Percentiles rank a stretch among this genome's conserved stretches.
These are phyloP conservation scores for Mycena vulgaris DNA, from an alignment of 768 basidiomycete genomes.

Conservation along the genomic window DNA sequence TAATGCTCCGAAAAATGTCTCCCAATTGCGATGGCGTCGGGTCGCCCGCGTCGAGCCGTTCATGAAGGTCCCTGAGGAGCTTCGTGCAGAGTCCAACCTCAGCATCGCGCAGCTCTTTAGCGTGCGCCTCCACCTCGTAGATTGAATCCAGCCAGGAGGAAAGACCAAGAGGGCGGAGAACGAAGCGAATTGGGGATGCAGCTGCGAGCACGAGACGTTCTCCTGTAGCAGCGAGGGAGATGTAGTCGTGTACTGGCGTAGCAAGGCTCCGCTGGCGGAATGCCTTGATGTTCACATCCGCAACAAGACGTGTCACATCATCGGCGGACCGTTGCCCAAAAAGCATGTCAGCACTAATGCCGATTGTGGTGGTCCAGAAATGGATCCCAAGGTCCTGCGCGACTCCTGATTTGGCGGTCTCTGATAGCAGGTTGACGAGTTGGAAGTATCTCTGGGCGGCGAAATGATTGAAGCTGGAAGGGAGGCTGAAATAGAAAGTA, in stretches of 20 bases:
- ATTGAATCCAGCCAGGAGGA: constrained; percentile 3
- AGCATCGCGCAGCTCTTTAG: constrained; percentile 21
- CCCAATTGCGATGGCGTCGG: constrained; percentile 24
- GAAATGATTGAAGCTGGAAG: constrained; percentile 25
- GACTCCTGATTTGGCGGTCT: constrained; percentile 23
- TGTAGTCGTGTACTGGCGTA: constrained; percentile 30
- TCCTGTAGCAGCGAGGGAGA: constrained; percentile 12
- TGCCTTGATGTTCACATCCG: constrained; percentile 27
- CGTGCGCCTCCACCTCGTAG: constrained; percentile 14
- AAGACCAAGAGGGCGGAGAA: background rate
- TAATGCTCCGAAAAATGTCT: constrained; percentile 16
- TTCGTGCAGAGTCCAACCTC: constrained; percentile 22
- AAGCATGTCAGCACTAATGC: constrained; percentile 24
- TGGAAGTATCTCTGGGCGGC: constrained; percentile 16
- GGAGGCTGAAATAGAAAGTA: background rate
- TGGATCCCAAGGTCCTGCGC: constrained; percentile 26
- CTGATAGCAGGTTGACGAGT: constrained; percentile 15
- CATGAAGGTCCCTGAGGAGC: constrained; percentile 20
- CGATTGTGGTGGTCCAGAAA: constrained; percentile 28
- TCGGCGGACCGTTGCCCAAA: constrained; percentile 26
- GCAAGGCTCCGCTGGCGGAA: constrained; percentile 33
- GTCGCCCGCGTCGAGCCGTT: constrained; percentile 27
- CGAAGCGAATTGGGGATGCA: background rate
- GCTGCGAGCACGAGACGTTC: background rate
- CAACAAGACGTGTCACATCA: constrained; percentile 3